Percentiles rank a stretch among this genome's conserved stretches.
phyloP scores from a whole-genome alignment of 495 filamentous ascomycete genomes.

The Podospora australis region DNA sequence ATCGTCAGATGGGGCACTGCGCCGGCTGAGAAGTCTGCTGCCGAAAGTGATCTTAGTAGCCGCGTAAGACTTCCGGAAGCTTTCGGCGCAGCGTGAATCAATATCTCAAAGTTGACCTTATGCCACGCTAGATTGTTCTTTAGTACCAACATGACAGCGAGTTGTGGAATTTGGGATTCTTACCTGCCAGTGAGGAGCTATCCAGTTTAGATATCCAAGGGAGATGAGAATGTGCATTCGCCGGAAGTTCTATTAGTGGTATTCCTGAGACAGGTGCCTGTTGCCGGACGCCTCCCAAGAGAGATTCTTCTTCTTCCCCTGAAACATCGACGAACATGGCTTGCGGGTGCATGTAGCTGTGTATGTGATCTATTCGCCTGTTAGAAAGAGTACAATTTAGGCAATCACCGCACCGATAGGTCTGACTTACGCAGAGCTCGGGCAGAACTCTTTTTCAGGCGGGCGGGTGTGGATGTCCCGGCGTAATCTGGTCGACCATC shows the following conservation, averaged over 20 bases:
- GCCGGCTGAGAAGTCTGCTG: slow-evolving; percentile 65
- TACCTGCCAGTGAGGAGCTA: slow-evolving; percentile 61
- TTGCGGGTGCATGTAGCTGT: slow-evolving; percentile 53
- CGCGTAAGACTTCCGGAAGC: slow-evolving; percentile 66
- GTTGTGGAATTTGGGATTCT: no score
- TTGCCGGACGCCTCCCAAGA: slow-evolving; percentile 45
- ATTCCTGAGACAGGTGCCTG: slow-evolving; percentile 37
- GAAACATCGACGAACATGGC: slow-evolving; percentile 48
- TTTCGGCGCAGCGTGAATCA: slow-evolving; percentile 63
- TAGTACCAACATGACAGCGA: slow-evolving; percentile 4
- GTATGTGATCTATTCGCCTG: slow-evolving; percentile 36
- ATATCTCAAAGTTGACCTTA: slow-evolving; percentile 62
- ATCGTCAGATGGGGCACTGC: slow-evolving; percentile 65
- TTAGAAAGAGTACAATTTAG: slow-evolving; percentile 4
- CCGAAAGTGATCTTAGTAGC: slow-evolving; percentile 62
- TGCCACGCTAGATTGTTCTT: slow-evolving; percentile 58
- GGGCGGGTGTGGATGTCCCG: slow-evolving; percentile 41
- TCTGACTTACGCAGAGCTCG: slow-evolving; percentile 36
- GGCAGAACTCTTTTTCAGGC: slow-evolving; percentile 37
- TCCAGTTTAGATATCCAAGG: slow-evolving; percentile 74
- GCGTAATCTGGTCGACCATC: slow-evolving; percentile 52
- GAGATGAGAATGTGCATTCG: slow-evolving; percentile 49
- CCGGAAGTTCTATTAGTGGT: slow-evolving; percentile 62
- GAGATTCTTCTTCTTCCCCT: slow-evolving; percentile 44
- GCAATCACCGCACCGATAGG: background rate